phyloP scores from a whole-genome alignment of 179 eudicot species.

The Vitellaria paradoxa region DNA sequence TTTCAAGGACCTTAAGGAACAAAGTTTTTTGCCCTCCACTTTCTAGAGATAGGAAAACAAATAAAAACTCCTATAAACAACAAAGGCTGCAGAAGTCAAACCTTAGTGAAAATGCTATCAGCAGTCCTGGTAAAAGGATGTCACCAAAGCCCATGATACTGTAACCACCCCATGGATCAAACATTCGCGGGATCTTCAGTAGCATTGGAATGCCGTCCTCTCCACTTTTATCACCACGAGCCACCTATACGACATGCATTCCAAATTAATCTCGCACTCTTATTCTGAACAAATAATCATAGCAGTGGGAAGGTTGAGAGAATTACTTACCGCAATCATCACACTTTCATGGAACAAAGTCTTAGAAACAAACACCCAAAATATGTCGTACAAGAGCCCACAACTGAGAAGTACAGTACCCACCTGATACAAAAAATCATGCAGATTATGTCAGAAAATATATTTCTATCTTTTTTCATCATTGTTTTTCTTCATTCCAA shows the following conservation, averaged over 20 bases:
- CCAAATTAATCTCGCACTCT: neutral
- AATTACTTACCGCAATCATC: conserved; percentile 81
- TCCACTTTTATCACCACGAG: conserved; percentile 87
- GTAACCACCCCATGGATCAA: conserved; percentile 93
- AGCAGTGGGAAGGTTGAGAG: neutral
- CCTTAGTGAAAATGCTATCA: conserved; percentile 83
- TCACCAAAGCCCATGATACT: conserved; percentile 91
- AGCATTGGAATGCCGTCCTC: conserved; percentile 92
- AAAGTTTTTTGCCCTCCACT: too few species aligned
- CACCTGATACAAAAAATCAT: conserved; percentile 48
- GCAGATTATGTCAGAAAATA: conserved; percentile 7
- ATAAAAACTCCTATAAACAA: neutral
- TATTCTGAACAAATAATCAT: neutral
- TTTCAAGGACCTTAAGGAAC: neutral
- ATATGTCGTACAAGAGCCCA: conserved; percentile 83
- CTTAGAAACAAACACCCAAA: conserved; percentile 81
- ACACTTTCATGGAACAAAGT: conserved; percentile 76
- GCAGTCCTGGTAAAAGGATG: conserved; percentile 76
- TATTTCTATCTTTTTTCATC: neutral
- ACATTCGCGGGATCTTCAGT: conserved; percentile 75
- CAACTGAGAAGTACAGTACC: conserved; percentile 74
- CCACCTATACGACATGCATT: conserved; percentile 42
- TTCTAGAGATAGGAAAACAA: neutral
- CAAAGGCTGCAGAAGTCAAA: conserved; percentile 14
- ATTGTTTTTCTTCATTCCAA: too few species aligned